Evolutionary conservation across 176 grass and related monocot genomes (phyloP).

Genomic region (Hordeum marinum): DNA sequence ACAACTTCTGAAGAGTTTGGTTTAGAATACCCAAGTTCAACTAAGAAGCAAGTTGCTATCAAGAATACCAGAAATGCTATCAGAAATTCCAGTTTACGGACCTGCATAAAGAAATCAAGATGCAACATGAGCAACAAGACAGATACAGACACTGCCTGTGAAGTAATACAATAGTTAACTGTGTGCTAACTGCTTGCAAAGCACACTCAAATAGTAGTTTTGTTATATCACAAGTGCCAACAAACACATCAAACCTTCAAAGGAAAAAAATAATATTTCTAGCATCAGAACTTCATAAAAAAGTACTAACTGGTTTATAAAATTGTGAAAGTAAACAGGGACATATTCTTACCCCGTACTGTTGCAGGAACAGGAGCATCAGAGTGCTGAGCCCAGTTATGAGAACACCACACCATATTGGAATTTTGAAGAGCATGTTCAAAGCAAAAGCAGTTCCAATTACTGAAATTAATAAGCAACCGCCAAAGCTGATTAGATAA

Average conservation of each 20-base stretch:
- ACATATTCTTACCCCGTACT: constrained; percentile 75
- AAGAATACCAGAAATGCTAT: constrained; percentile 85
- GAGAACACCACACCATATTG: constrained; percentile 92
- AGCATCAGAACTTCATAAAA: neutral
- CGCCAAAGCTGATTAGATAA: constrained; percentile 12
- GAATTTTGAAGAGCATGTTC: constrained; percentile 92
- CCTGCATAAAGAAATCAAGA: constrained; percentile 43
- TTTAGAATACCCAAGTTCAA: constrained; percentile 83
- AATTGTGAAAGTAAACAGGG: neutral
- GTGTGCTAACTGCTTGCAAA: neutral
- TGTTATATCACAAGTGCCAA: neutral
- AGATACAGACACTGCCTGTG: neutral
- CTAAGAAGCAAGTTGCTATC: constrained; percentile 88
- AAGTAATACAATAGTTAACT: constrained; percentile 7
- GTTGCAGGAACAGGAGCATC: constrained; percentile 80
- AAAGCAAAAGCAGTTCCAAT: constrained; percentile 99
- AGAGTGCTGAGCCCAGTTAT: constrained; percentile 94
- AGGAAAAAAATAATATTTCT: neutral
- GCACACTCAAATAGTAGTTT: neutral
- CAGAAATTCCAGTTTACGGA: constrained; percentile 88
- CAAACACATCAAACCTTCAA: neutral
- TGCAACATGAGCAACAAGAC: constrained; percentile 17
- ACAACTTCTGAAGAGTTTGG: constrained; percentile 84
- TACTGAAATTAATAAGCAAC: constrained; percentile 43
- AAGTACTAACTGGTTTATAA: neutral